Conservation (phyloP, 169 alveolate genomes). For the Eimeria nieschulzi region DNA sequence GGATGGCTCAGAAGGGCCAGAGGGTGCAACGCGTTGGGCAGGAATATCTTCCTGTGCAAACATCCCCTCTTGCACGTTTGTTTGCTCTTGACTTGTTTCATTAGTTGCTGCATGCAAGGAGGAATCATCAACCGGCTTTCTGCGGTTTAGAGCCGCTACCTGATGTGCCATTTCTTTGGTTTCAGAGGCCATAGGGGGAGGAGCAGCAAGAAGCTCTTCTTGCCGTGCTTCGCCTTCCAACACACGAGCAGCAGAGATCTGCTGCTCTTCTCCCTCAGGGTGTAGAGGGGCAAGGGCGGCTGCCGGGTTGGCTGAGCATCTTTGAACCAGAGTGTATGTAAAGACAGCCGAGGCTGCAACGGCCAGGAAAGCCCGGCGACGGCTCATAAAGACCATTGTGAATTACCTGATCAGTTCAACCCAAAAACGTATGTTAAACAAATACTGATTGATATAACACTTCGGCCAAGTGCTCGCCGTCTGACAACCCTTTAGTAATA, state of each 20-base stretch:
- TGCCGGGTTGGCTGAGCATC: slow-evolving; percentile 20
- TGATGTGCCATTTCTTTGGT: slow-evolving; percentile 32
- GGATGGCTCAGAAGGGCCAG: not conserved
- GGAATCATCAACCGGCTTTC: not conserved
- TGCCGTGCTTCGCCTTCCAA: not conserved
- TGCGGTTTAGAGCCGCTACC: slow-evolving; percentile 27
- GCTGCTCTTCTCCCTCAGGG: not conserved
- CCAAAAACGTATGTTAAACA: slow-evolving; percentile 12
- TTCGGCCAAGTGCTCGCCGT: not conserved
- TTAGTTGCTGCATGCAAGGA: not conserved
- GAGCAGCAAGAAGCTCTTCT: slow-evolving; percentile 17
- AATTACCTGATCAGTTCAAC: slow-evolving; percentile 50
- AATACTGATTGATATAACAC: not conserved
- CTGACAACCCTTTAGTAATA: not conserved
- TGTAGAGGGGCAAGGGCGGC: not conserved
- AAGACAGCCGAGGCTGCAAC: slow-evolving; percentile 30
- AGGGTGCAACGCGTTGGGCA: too few species aligned
- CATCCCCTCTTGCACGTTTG: not conserved
- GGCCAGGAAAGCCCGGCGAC: slow-evolving; percentile 38
- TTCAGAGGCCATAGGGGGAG: not conserved
- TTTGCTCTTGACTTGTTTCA: not conserved
- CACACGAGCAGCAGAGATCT: too few species aligned
- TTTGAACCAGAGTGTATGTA: not conserved
- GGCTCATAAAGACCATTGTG: slow-evolving; percentile 21
- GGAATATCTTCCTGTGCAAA: too few species aligned